Conservation (phyloP, 176 grass and related monocot genomes). For the Oryza officinalis region DNA sequence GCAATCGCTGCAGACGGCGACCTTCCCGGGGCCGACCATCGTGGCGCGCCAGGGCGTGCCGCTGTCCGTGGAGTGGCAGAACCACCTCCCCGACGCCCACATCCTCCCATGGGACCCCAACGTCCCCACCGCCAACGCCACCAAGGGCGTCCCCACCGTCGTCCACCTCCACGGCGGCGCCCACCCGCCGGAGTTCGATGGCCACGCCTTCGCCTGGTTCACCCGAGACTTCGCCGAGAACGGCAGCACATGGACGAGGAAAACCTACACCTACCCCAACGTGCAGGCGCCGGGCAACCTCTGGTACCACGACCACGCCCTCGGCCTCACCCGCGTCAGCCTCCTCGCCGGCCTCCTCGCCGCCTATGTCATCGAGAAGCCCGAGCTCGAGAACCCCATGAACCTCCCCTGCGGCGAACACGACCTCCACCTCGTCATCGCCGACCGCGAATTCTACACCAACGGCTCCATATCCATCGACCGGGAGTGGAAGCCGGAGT, state of each 20-base stretch:
- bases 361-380: not conserved
- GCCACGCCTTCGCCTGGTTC: not conserved
- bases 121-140: not conserved
- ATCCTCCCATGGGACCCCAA: not conserved
- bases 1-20: conserved; percentile 10
- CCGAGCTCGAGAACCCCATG: conserved; percentile 8
- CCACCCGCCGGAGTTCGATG: not conserved
- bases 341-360: not conserved
- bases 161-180: not conserved
- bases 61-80: not conserved
- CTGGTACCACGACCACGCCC: not conserved
- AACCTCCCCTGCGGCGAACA: conserved; percentile 35
- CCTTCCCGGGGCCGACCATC: conserved; percentile 45
- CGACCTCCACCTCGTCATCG: conserved; percentile 48
- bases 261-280: not conserved
- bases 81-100: not conserved
- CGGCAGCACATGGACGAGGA: not conserved
- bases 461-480: conserved; percentile 44
- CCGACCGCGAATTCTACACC: conserved; percentile 43
- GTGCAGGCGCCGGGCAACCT: not conserved
- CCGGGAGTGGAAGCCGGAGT: conserved; percentile 62
- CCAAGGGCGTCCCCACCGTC: not conserved
- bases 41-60: conserved; percentile 5
- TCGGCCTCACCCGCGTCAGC: conserved; percentile 55
- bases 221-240: not conserved